phyloP scores from a whole-genome alignment of 495 filamentous ascomycete species.

The Rostrohypoxylon terebratum region DNA sequence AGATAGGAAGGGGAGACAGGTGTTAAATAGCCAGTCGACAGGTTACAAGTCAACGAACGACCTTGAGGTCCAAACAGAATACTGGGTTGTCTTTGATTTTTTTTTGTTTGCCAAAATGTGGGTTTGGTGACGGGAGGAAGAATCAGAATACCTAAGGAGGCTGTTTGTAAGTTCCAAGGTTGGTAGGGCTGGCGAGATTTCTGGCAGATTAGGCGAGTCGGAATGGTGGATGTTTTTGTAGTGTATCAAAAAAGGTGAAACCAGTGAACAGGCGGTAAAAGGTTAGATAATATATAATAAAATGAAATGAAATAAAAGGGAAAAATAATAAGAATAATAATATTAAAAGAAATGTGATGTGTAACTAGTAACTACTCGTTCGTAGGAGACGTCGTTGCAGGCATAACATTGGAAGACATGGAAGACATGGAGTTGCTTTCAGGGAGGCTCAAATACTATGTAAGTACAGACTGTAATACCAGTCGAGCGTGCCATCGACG shows the following conservation, averaged over 20 bases:
- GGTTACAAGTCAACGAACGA: slow-evolving; percentile 29
- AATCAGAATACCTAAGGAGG: slow-evolving; percentile 15
- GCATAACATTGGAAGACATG: not conserved
- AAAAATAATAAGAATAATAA: too few species aligned
- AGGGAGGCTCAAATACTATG: slow-evolving; percentile 42
- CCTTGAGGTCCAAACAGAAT: slow-evolving; percentile 39
- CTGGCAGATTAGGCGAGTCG: slow-evolving; percentile 33
- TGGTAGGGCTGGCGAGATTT: slow-evolving; percentile 28
- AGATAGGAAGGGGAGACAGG: slow-evolving; percentile 16
- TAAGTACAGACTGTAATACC: not conserved
- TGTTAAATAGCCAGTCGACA: slow-evolving; percentile 35
- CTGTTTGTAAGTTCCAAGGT: slow-evolving; percentile 37
- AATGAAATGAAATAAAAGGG: not conserved
- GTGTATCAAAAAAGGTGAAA: slow-evolving; percentile 20
- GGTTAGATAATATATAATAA: slow-evolving; percentile 13
- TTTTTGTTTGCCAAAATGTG: slow-evolving; percentile 48
- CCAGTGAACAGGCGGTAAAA: slow-evolving; percentile 27
- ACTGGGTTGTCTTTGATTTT: slow-evolving; percentile 35
- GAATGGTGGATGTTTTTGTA: slow-evolving; percentile 23
- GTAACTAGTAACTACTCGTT: slow-evolving; percentile 43
- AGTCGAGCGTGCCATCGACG: slow-evolving; percentile 15
- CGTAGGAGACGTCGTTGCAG: slow-evolving; percentile 32
- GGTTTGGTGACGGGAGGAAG: slow-evolving; percentile 30
- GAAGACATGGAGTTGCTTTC: not conserved
- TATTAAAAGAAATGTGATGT: slow-evolving; percentile 36